Percentiles rank a stretch among this genome's conserved stretches.
phyloP scores from a whole-genome alignment of 2,329 filamentous ascomycete genomes.

The Aspergillus texensis region DNA sequence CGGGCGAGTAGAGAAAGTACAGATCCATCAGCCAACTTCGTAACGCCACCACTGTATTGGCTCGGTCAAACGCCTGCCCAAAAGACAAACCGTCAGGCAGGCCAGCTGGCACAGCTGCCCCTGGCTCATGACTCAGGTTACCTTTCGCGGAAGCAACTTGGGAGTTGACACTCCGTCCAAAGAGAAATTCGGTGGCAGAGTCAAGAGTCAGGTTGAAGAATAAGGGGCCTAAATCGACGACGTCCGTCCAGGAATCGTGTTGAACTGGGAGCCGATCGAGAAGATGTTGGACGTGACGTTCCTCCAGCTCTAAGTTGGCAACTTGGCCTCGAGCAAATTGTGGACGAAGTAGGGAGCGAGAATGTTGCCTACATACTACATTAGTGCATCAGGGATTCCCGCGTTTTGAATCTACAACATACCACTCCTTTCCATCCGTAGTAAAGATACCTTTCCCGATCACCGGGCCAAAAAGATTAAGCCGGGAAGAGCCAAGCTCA shows the following conservation, averaged over 20 bases:
- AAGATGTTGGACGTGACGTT: constrained; percentile 23
- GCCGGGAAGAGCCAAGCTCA: constrained; percentile 75
- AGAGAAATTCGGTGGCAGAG: constrained; percentile 77
- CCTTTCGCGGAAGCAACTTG: not conserved
- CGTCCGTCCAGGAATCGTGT: constrained; percentile 10
- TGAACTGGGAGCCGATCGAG: constrained; percentile 20
- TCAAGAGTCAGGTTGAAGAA: constrained; percentile 63
- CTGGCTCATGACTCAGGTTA: not conserved
- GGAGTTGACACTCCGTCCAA: constrained; percentile 60
- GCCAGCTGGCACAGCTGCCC: not conserved
- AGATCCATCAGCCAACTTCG: not conserved
- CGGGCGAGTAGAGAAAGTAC: not conserved
- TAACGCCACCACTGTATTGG: not conserved
- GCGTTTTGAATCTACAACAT: not conserved
- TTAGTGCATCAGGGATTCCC: not conserved
- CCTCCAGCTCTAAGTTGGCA: constrained; percentile 22
- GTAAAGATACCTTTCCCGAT: constrained; percentile 56
- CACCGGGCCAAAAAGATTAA: constrained; percentile 56
- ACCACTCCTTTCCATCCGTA: constrained; percentile 77
- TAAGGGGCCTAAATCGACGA: constrained; percentile 23
- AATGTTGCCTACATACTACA: constrained; percentile 49
- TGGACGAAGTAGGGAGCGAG: constrained; percentile 55
- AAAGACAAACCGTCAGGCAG: not conserved
- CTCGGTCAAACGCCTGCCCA: not conserved
- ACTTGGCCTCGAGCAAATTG: constrained; percentile 26